These are phyloP conservation scores for Scheffersomyces quercinus DNA, from an alignment of 1,139 yeast genomes.

Conservation along the genomic window DNA sequence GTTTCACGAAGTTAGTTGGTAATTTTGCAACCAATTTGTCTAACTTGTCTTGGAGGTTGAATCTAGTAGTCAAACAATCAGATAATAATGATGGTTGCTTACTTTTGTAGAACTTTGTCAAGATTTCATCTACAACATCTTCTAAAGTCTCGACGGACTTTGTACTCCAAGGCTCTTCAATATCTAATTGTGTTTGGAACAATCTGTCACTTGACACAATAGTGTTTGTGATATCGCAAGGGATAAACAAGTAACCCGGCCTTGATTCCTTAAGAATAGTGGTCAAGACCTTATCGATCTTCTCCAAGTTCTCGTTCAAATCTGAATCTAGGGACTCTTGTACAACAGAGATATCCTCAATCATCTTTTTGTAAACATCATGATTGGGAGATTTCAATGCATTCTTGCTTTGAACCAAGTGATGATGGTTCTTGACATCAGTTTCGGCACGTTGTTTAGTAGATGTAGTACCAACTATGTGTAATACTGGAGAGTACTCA, in stretches of 20 bases:
- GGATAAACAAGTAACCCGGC: conserved; percentile 81
- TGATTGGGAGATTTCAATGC: conserved; percentile 56
- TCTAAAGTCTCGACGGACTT: conserved; percentile 22
- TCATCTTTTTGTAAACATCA: conserved; percentile 61
- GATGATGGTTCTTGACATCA: conserved; percentile 53
- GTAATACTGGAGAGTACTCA: conserved; percentile 76
- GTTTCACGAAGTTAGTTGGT: conserved; percentile 27
- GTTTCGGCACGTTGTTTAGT: conserved; percentile 15
- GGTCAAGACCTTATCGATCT: conserved; percentile 62
- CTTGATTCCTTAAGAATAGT: conserved; percentile 57
- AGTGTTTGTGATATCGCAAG: conserved; percentile 62
- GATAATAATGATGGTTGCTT: conserved; percentile 62
- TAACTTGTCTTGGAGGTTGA: conserved; percentile 41
- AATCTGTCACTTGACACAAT: conserved; percentile 40
- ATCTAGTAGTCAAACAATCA: conserved; percentile 66
- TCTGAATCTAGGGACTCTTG: conserved; percentile 56
- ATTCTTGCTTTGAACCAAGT: conserved; percentile 59
- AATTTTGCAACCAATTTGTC: conserved; percentile 44
- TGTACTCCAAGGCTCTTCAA: background rate
- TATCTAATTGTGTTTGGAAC: conserved; percentile 20
- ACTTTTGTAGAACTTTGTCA: conserved; percentile 51
- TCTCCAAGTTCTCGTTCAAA: conserved; percentile 42
- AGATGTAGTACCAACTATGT: conserved; percentile 76
- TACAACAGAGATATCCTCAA: conserved; percentile 58
- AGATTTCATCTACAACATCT: conserved; percentile 45